These are phyloP conservation scores for Neonectria sp. DNA, from an alignment of 2,329 filamentous ascomycete species.

Conservation along the genomic window DNA sequence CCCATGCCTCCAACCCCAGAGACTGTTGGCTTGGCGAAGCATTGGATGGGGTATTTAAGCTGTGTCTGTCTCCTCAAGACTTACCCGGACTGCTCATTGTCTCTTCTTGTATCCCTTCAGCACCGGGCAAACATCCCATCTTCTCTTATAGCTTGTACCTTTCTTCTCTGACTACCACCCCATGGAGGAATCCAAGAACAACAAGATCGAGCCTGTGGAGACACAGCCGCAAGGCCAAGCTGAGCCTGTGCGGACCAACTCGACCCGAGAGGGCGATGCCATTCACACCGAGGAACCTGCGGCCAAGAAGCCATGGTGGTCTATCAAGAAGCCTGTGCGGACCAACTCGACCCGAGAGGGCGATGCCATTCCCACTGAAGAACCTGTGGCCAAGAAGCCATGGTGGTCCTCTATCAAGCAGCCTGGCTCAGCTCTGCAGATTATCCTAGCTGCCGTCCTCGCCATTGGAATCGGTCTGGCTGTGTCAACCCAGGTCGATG, in stretches of 20 bases:
- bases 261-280: constrained; percentile 29
- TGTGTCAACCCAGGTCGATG: constrained; percentile 58
- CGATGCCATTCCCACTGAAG: constrained; percentile 19
- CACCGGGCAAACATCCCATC: constrained; percentile 8
- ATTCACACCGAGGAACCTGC: constrained; percentile 28
- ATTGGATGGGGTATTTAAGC: constrained; percentile 3
- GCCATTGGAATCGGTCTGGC: constrained; percentile 65
- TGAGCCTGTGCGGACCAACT: constrained; percentile 38
- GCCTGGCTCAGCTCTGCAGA: constrained; percentile 64
- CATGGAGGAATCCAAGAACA: constrained; percentile 37
- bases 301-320: constrained; percentile 53
- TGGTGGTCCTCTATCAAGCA: constrained; percentile 57
- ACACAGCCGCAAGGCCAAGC: constrained; percentile 7
- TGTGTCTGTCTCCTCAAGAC: constrained; percentile 9
- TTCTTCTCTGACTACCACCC: constrained; percentile 22
- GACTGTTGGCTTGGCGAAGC: constrained; percentile 36
- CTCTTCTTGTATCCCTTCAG: constrained; percentile 20
- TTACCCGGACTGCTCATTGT: constrained; percentile 9
- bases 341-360: constrained; percentile 36
- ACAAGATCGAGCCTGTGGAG: constrained; percentile 33
- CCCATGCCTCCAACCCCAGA: constrained; percentile 26
- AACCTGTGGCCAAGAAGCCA: constrained; percentile 47
- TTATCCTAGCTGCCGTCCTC: constrained; percentile 63
- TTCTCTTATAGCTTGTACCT: constrained; percentile 8
- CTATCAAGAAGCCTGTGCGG: constrained; percentile 48